Conservation (phyloP, 2,329 filamentous ascomycete genomes). For the Fusarium chuoi region DNA sequence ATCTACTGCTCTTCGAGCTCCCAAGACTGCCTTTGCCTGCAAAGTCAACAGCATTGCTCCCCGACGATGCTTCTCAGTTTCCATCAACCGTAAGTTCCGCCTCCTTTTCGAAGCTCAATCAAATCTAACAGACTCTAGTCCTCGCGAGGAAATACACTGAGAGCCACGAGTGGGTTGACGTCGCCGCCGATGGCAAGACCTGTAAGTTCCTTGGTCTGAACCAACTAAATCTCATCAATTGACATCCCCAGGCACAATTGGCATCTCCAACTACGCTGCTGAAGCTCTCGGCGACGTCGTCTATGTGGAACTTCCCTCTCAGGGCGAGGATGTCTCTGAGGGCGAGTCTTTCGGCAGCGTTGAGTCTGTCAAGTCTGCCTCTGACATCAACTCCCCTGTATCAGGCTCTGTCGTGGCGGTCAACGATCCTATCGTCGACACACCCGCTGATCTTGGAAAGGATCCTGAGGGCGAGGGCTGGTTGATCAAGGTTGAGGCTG, state of each 20-base stretch:
- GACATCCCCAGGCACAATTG: conserved; percentile 66
- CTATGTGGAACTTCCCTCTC: conserved; percentile 84
- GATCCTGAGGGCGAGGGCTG: conserved; percentile 82
- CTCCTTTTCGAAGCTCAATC: neutral
- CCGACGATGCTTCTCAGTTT: conserved; percentile 42
- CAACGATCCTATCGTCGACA: conserved; percentile 60
- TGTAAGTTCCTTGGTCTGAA: conserved; percentile 26
- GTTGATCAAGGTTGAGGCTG: conserved; percentile 82
- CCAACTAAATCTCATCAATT: neutral
- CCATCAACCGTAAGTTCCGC: conserved; percentile 33
- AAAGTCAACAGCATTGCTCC: conserved; percentile 23
- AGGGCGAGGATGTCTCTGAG: conserved; percentile 69
- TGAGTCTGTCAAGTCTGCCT: conserved; percentile 92
- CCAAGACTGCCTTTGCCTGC: conserved; percentile 30
- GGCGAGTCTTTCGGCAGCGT: conserved; percentile 88
- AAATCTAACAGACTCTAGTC: conserved; percentile 9
- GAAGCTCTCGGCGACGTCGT: conserved; percentile 89
- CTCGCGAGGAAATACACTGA: conserved; percentile 71
- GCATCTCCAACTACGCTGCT: conserved; percentile 86
- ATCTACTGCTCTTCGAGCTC: conserved; percentile 34
- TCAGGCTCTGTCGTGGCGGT: conserved; percentile 75
- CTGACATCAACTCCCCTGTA: conserved; percentile 87
- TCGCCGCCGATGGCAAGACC: conserved; percentile 71
- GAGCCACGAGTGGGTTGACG: conserved; percentile 93
- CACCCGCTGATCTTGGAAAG: conserved; percentile 66